Base-by-base conservation (phyloP, 2,329 filamentous ascomycete genomes). In the Colletotrichum sp. region DNA sequence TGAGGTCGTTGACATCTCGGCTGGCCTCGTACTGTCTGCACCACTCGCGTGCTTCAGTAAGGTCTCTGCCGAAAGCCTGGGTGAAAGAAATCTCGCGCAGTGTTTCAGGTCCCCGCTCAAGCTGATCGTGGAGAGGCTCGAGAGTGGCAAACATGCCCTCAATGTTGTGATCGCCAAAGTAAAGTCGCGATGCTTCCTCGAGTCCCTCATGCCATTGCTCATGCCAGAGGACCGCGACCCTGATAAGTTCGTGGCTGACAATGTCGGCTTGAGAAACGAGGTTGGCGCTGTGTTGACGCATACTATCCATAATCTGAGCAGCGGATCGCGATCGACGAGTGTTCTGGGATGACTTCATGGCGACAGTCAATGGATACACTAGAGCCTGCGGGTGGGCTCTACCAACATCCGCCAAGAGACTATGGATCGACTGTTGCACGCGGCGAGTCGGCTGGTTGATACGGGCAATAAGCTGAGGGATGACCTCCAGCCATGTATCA, bases 121-220 rank as follows among this genome's bases (percentile, higher is more conserved):
- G 90, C 87, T 97, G 93, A 57, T 96, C 95, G 83, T 99, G 97
- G 28, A 99, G 89, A 8, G 98, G 98, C 66, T 94, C 94, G 7
- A 99, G 91, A 1, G 95, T 96, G 13, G 93, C 91, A 83, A 99
- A 97, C 97, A 99, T 99, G 81, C 96, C 98, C 77, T 98, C 95
- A 60, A 99, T 97, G 84, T 99, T 98, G 81, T 98, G 94, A 81
- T 99, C 96, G 75, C 96, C 97, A 85, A 99, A 99, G 88, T 99
- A 99, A 21, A 99, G 88, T 69, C 97, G 92, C 36, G 96, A 98
- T 2, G 97, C 98, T 86, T 99, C 98, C 85, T 99, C 97, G 18
- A 99, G 89, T 32, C 95, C 98, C 85, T 99, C 98, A 79, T 99
- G 97, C 97, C 97, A 99, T 79, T 98, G 94, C 82, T 99, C 97